phyloP scores from a whole-genome alignment of 2,329 filamentous ascomycete genomes.

The Cercospora berteroae region DNA sequence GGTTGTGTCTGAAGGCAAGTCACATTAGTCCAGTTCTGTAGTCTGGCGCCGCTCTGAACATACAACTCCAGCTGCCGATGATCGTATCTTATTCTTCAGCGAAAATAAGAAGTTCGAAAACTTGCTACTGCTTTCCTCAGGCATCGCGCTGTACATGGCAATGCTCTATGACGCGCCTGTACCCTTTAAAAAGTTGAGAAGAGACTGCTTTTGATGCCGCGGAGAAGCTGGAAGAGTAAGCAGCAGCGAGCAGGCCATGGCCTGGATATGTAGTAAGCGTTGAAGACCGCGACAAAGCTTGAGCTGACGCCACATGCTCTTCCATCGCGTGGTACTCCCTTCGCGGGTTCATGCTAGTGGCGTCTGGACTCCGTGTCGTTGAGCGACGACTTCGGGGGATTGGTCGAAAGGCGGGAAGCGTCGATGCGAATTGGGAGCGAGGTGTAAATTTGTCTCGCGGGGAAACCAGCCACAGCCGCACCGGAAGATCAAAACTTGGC shows the following conservation, averaged over 20 bases:
- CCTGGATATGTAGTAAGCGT: background rate
- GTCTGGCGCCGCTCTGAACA: background rate
- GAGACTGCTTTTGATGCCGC: background rate
- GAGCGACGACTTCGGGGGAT: background rate
- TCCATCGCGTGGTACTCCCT: background rate
- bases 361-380: background rate
- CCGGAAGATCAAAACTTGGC: background rate
- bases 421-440: background rate
- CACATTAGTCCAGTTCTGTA: background rate
- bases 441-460: conserved; percentile 9
- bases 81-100: conserved; percentile 9
- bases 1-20: conserved; percentile 5
- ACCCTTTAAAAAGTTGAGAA: background rate
- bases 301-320: conserved; percentile 2
- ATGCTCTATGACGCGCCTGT: background rate
- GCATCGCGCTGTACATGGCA: background rate
- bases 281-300: background rate
- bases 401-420: background rate
- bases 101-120: conserved; percentile 7
- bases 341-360: conserved; percentile 1
- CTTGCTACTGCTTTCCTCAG: conserved; percentile 4
- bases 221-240: background rate
- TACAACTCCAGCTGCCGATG: conserved; percentile 2
- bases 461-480: conserved; percentile 9
- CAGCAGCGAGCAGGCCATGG: background rate